Conservation (phyloP, 371 early-diverging fungal species). For the Dentiscutata heterogama region DNA sequence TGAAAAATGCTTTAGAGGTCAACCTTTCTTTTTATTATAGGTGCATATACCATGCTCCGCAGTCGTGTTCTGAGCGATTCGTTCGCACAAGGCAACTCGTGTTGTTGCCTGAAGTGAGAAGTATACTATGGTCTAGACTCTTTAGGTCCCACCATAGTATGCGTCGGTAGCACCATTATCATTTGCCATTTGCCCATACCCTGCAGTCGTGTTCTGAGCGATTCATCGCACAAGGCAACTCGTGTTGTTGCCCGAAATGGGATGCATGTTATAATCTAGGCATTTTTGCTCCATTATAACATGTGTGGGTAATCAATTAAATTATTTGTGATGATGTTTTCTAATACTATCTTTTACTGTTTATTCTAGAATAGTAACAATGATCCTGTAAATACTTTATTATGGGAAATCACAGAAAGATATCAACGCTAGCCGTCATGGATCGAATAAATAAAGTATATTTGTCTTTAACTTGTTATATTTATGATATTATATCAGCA, state of each 20-base stretch:
- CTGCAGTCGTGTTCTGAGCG: slow-evolving; percentile 41
- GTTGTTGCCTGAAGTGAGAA: slow-evolving; percentile 41
- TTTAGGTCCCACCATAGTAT: slow-evolving; percentile 16
- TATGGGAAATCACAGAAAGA: slow-evolving; percentile 1
- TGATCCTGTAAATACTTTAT: neutral
- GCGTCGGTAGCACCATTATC: neutral
- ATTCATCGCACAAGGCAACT: slow-evolving; percentile 43
- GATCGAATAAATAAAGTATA: slow-evolving; percentile 35
- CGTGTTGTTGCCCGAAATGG: slow-evolving; percentile 38
- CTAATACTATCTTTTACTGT: neutral
- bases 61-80: slow-evolving; percentile 38
- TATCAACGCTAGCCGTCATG: neutral
- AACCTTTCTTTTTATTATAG: slow-evolving; percentile 30
- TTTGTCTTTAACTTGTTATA: neutral
- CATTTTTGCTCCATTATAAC: slow-evolving; percentile 23
- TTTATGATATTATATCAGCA: neutral
- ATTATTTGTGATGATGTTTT: neutral
- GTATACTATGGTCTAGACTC: slow-evolving; percentile 34
- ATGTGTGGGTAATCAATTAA: slow-evolving; percentile 6
- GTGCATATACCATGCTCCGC: slow-evolving; percentile 37
- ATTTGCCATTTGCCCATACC: neutral
- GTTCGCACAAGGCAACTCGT: slow-evolving; percentile 37
- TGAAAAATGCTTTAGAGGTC: slow-evolving; percentile 28
- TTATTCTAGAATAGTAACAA: slow-evolving; percentile 13
- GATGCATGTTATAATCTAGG: slow-evolving; percentile 21